Evolutionary conservation across 169 alveolate species (phyloP).

Genomic region (Theileria parva): DNA sequence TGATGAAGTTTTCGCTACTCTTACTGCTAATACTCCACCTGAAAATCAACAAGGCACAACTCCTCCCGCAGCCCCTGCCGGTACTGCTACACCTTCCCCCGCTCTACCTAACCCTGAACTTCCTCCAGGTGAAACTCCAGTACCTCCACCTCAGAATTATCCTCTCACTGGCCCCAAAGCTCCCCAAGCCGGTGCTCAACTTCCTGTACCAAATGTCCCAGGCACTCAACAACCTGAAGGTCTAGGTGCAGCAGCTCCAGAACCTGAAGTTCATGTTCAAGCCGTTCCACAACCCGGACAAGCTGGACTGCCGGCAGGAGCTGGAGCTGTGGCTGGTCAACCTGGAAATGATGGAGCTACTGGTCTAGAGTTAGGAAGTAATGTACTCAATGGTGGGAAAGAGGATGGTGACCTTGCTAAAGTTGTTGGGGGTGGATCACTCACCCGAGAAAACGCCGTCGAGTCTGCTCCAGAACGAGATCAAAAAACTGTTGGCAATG

Average conservation of each 20-base stretch:
- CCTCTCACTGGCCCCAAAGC: background rate
- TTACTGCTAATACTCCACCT: background rate
- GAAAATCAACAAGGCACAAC: background rate
- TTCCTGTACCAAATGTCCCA: background rate
- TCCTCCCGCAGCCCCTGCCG: background rate
- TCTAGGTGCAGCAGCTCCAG: background rate
- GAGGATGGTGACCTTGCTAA: background rate
- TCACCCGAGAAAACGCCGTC: background rate
- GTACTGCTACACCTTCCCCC: background rate
- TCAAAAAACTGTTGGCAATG: no score
- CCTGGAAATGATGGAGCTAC: background rate
- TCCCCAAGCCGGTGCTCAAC: background rate
- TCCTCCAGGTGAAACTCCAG: no score
- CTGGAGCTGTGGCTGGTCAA: slow-evolving; percentile 7
- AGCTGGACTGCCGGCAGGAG: background rate
- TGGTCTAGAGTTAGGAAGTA: background rate
- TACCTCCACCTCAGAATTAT: no score
- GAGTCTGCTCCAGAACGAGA: no score
- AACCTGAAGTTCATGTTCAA: background rate
- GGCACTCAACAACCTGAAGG: background rate
- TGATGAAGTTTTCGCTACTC: slow-evolving; percentile 1
- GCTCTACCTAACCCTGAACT: background rate
- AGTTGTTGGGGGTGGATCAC: background rate
- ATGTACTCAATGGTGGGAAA: background rate
- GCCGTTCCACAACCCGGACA: background rate